Evolutionary conservation across 495 filamentous ascomycete species (phyloP), one percentile per base, ranked within the genome.

Genomic region (Trichoderma orchidacearum): DNA sequence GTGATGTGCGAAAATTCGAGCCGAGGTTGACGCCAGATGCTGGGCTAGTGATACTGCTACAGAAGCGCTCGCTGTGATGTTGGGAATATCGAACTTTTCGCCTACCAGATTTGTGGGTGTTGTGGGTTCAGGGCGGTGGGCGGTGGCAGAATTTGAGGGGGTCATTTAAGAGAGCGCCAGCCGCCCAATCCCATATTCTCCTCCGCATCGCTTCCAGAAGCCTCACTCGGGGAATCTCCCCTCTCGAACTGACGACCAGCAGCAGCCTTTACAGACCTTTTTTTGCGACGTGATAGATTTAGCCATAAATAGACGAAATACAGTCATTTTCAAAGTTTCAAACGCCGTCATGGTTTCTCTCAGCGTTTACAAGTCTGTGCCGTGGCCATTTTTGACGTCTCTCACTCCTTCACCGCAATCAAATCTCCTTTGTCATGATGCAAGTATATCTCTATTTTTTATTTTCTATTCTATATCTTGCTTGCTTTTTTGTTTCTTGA

Each of bases 31-130:
- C 53, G 54, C 51, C 50, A 54, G 48, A 50, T 55, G 28, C 13
- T 8, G 30, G 15, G 35, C 12, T 29, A 25, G 11, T 45, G 36
- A 17, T 41, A 23, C 54, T 17, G 32, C 54, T 29, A n/a, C 34
- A 29, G 53, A 18, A 54, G 29, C 30, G 53, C 34, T 35, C 25
- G 27, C 59, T 59, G 60, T 57, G 60, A 55, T 41, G 62, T 56
- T 60, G 57, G 35, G 52, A 64, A 59, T 59, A 51, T 61, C 30
- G 34, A 58, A 59, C 58, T 64, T 64, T 64, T 66, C 62, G 56
- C 45, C 31, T 56, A 57, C 56, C 41, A 48, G 60, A 66, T 63
- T 62, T 68, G 61, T 69, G 65, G 60, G 67, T 55, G 67, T 64
- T 64, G 62, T 56, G 56, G 45, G 27, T 8, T 50, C 29, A 23